Base-by-base conservation (phyloP, 2,329 filamentous ascomycete genomes). In the Corinectria fuckeliana region DNA sequence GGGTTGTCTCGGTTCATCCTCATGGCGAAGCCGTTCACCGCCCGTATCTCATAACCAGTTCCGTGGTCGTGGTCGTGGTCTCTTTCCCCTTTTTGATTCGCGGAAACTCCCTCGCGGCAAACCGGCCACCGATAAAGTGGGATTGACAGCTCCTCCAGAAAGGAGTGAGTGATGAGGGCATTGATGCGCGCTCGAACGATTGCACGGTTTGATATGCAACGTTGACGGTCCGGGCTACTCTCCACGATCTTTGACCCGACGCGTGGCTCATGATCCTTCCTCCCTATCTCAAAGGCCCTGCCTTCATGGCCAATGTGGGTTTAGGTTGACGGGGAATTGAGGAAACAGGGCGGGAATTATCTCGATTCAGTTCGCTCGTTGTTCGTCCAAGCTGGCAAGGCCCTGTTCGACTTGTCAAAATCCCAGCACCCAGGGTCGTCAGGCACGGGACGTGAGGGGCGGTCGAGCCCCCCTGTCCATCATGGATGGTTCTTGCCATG, bases 171-270 rank as follows among this genome's bases (percentile, higher is more conserved):
- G 44, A 44, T 30, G 8, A 23, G 34, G 6, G 25, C 34, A 26
- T 48, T 50, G 23, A 51, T n/a, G 41, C 14, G 28, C 39, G 21
- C 56, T 58, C 50, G 56, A 58, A 49, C 26, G 42, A 53, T 36
- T 53, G 30, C 42, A 16, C 18, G 48, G 13, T 48, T 47, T 42
- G 50, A 49, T 48, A 52, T 52, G 49, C 42, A 42, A 53, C 50
- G 49, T 58, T 38, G 53, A 45, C 42, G 42, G 56, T 49, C 42
- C 36, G 42, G 56, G 50, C 50, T 41, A 52, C n/a, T 51, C 41
- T 52, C n/a, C n/a, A 20, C 48, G 48, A 52, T 58, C 23, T 57
- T 57, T 30, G 39, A 49, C 48, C 48, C 32, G 55, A 51, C 55
- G 42, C 49, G 41, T 47, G 55, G 55, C 55, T 52, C 47, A 38